Base-by-base conservation (phyloP, 192 early-diverging fungal genomes). In the Obelidium mucronatum region DNA sequence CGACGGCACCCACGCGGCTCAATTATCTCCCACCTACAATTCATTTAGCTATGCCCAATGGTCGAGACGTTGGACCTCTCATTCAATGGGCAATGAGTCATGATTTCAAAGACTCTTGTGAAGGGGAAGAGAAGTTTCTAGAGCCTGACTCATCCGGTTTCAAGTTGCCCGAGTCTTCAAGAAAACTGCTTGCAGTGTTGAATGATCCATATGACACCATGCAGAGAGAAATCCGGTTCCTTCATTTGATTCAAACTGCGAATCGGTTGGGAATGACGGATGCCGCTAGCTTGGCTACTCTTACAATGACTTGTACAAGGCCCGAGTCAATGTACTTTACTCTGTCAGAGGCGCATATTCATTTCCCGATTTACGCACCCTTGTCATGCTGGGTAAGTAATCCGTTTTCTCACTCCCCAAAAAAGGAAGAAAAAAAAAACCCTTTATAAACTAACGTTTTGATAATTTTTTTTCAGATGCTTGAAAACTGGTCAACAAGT, bases 241-340 rank as follows among this genome's bases (percentile, higher is more conserved):
- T 74, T n/a, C 72, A 63, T 22, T 24, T 74, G 35, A 24, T 74
- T 1, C 48, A 74, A 63, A 63, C 60, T 1, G 72, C 72, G 40
- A 74, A 74, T 40, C 52, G 72, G 34, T 26, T 74, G 1, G 72
- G 72, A 30, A 60, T 74, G 56, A 74, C 72, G 26, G 72, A 74
- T 28, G 72, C 72, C 4, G 28, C 60, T 5, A 51, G 17, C 11
- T 62, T 74, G 59, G 3, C 19, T 17, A 34, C 72, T 19, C 13
- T 74, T 4, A 3, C 31, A 1, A 1, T 19, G 17, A 44, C 33
- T 3, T 24, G 34, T 17, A 24, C 19, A 8, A 37, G 72, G 60
- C 72, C 72, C 35, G 72, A 74, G 60, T 36, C 30, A 26, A 74
- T 74, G 72, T 62, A 63, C 39, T 74, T 63, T 24, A 74, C 72